These are phyloP conservation scores for Aspergillus taichungensis DNA, from an alignment of 495 filamentous ascomycete species.

Conservation along the genomic window DNA sequence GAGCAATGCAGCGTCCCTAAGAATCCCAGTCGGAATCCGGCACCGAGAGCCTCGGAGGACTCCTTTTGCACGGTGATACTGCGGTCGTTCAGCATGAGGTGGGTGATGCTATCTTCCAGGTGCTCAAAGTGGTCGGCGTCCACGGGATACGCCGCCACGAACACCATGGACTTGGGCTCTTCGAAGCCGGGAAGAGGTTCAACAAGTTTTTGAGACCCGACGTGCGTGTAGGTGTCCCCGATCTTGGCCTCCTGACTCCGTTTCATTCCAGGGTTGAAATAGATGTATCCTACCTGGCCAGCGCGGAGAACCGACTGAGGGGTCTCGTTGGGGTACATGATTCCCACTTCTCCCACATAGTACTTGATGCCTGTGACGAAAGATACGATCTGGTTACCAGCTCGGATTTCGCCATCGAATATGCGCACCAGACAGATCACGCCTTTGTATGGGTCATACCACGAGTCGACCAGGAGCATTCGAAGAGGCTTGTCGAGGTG, in stretches of 20 bases:
- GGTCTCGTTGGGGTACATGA: constrained; percentile 87
- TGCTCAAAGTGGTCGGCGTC: constrained; percentile 82
- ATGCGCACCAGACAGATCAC: constrained; percentile 87
- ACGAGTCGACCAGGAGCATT: constrained; percentile 89
- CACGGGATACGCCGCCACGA: constrained; percentile 89
- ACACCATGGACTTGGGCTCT: constrained; percentile 98
- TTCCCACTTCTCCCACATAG: constrained; percentile 89
- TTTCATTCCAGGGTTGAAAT: constrained; percentile 98
- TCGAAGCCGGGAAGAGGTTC: constrained; percentile 85
- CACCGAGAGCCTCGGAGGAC: constrained; percentile 83
- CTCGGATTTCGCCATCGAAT: constrained; percentile 77
- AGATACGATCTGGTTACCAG: constrained; percentile 75
- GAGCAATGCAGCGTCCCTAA: constrained; percentile 95
- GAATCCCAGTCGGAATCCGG: constrained; percentile 90
- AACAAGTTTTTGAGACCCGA: constrained; percentile 68
- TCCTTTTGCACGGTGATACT: constrained; percentile 92
- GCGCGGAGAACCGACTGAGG: constrained; percentile 72
- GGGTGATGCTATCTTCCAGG: constrained; percentile 89
- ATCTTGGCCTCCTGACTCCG: constrained; percentile 88
- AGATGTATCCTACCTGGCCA: constrained; percentile 91
- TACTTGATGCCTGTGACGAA: constrained; percentile 84
- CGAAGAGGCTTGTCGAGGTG: constrained; percentile 61
- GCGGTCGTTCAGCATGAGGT: constrained; percentile 88
- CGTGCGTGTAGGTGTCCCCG: constrained; percentile 87
- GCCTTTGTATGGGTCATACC: constrained; percentile 93